phyloP scores from a whole-genome alignment of 257 asterid genomes.

The Rehmannia glutinosa region DNA sequence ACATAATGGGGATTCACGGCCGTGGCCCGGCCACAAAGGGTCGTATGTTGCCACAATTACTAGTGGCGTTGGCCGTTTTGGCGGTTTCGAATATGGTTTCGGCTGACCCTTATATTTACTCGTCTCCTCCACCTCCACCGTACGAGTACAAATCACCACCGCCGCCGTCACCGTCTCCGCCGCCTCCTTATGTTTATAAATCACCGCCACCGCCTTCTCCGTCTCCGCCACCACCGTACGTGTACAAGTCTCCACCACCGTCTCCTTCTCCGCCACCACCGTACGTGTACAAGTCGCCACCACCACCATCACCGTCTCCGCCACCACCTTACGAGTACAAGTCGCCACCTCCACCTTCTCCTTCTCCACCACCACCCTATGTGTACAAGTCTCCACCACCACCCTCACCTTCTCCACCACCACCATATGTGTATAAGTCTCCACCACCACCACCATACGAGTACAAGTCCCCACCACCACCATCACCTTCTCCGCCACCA shows the following conservation, averaged over 20 bases:
- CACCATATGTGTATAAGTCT: constrained; percentile 27
- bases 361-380: constrained; percentile 26
- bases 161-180: constrained; percentile 2
- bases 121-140: constrained; percentile 23
- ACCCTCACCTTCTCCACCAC: constrained; percentile 29
- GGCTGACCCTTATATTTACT: constrained; percentile 43
- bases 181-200: constrained; percentile 15
- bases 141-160: constrained; percentile 18
- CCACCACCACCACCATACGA: too few relatives aligned
- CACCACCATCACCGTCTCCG: constrained; percentile 23
- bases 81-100: constrained; percentile 35
- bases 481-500: constrained; percentile 24
- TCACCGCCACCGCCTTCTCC: constrained; percentile 26
- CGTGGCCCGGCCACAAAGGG: too few relatives aligned
- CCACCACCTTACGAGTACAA: constrained; percentile 40
- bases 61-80: constrained; percentile 51
- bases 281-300: constrained; percentile 18
- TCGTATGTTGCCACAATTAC: constrained; percentile 31
- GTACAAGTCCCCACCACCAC: constrained; percentile 32
- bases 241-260: constrained; percentile 31
- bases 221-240: constrained; percentile 14
- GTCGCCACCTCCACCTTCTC: constrained; percentile 42
- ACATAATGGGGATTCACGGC: constrained; percentile 38
- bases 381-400: constrained; percentile 31
- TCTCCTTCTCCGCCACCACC: constrained; percentile 40